Base-by-base conservation (phyloP, 2,329 filamentous ascomycete species). In the Pyricularia sp. region DNA sequence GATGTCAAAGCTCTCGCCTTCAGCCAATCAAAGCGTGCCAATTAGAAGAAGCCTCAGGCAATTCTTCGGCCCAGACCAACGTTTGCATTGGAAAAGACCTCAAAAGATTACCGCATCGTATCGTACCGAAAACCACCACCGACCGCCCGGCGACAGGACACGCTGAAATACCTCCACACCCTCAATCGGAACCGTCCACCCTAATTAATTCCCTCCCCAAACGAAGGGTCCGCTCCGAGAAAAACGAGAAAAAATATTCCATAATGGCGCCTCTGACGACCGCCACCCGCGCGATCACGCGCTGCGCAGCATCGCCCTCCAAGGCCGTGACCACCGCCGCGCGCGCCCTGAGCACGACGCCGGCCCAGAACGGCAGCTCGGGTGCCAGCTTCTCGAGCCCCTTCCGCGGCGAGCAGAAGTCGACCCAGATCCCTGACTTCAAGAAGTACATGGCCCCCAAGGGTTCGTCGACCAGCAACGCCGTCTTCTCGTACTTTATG, bases 401-500 rank as follows among this genome's bases (percentile, higher is more conserved):
- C 73, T 89, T 90, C 86, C 86, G 84, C 80, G 86, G 86, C 78
- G 79, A 83, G 76, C 74, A 76, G 75, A 84, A 83, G 78, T 82
- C 79, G 75, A 89, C 85, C 80, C 88, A 91, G 81, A 91, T 98
- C 78, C 95, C 95, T 74, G 89, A 92, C 83, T 98, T 97, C 82
- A 88, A 88, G 80, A 90, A 93, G 80, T 99, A 99, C 85, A 85
- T 89, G 82, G 90, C 87, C 81, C 65, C 65, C 42, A 89, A 88
- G 79, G 83, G 84, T 73, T 82, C 83, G 75, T 85, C 90, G 80
- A 86, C 83, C 74, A 85, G 85, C 77, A 97, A 97, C 83, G 91
- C 94, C 85, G 84, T 97, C 75, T 95, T 97, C 81, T 89, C 90
- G 77, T 99, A 99, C 88, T 98, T 99, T 84, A 97, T 98, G 92